phyloP scores from a whole-genome alignment of 2,329 filamentous ascomycete species.

The Penicillium decumbens region DNA sequence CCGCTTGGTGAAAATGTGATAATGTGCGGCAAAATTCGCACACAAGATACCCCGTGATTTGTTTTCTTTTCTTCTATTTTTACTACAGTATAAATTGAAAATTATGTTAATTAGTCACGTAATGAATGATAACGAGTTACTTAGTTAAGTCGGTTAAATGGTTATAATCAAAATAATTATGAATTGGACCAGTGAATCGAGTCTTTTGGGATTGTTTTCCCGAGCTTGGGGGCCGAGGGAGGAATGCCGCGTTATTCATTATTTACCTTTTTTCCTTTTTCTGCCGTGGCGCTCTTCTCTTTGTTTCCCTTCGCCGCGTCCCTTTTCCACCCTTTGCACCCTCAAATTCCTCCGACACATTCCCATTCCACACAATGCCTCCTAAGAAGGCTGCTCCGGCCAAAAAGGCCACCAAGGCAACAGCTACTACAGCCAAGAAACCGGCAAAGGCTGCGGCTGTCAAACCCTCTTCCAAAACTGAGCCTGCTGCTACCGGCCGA shows the following conservation, averaged over 20 bases:
- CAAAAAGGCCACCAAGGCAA: conserved; percentile 13
- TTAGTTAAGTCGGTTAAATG: not conserved
- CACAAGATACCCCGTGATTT: conserved; percentile 2
- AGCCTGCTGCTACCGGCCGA: conserved; percentile 2
- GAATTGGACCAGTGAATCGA: not conserved
- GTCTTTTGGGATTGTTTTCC: not conserved
- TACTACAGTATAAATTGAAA: not conserved
- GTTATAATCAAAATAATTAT: not conserved
- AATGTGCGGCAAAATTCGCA: conserved; percentile 60
- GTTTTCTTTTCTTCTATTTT: not conserved
- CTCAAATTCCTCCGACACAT: not conserved
- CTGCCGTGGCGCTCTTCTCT: conserved; percentile 14
- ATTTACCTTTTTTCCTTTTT: conserved; percentile 15
- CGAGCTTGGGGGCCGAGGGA: conserved; percentile 1
- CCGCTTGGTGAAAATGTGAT: no score
- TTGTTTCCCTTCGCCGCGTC: conserved; percentile 6
- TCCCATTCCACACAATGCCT: conserved; percentile 24
- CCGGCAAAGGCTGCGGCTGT: conserved; percentile 23
- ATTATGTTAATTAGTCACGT: no score
- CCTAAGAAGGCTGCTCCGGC: conserved; percentile 26
- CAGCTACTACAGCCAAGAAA: conserved; percentile 21
- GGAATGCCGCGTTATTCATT: conserved; percentile 24
- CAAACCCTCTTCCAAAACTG: conserved; percentile 26
- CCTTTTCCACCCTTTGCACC: not conserved
- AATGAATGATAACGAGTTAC: no score